Evolutionary conservation across 106 monocot species (phyloP).

Genomic region (Dactylorhiza incarnata): DNA sequence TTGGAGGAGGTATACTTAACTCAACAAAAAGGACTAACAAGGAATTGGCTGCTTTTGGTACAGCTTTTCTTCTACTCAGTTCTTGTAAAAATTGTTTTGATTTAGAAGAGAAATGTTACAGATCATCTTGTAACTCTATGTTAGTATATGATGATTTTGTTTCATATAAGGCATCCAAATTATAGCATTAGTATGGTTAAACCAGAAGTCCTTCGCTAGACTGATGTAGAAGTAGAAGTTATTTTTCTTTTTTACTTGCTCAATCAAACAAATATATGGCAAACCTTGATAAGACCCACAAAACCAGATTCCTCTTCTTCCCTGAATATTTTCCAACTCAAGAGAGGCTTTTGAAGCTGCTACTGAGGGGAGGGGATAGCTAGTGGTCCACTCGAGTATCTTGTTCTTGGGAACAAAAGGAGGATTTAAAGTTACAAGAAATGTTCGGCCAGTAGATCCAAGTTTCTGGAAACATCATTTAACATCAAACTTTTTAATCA

Average conservation of each 20-base stretch:
- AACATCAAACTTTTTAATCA: neutral
- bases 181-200: neutral
- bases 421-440: constrained; percentile 79
- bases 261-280: neutral
- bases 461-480: constrained; percentile 52
- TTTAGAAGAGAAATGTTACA: neutral
- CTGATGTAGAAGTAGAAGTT: neutral
- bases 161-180: neutral
- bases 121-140: neutral
- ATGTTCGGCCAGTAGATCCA: constrained; percentile 27
- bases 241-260: neutral
- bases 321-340: constrained; percentile 70
- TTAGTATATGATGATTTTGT: neutral
- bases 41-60: neutral
- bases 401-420: constrained; percentile 35
- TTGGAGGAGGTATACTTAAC: too few species aligned
- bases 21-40: too few species aligned
- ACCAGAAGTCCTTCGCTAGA: neutral
- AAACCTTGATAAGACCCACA: constrained; percentile 86
- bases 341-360: constrained; percentile 75
- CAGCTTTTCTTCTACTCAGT: neutral
- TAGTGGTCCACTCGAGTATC: constrained; percentile 58
- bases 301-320: constrained; percentile 83
- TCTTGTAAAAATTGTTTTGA: neutral
- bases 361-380: constrained; percentile 79